These are phyloP conservation scores for Poronia punctata DNA, from an alignment of 495 filamentous ascomycete genomes.

Conservation along the genomic window DNA sequence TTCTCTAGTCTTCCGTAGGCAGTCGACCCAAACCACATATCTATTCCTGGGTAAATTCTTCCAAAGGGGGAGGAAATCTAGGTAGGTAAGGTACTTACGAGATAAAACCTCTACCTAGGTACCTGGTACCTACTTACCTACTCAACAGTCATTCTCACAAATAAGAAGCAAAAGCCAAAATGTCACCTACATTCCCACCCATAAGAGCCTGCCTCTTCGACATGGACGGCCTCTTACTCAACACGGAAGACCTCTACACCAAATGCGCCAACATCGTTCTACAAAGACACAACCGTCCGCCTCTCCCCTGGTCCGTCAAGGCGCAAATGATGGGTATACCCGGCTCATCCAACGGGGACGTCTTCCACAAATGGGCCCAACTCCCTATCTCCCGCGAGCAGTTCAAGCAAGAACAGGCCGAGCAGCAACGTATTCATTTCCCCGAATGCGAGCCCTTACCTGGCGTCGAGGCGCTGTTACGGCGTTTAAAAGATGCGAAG, in stretches of 20 bases:
- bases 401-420: slow-evolving; percentile 45
- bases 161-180: neutral
- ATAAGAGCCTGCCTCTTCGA: slow-evolving; percentile 84
- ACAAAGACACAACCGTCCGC: slow-evolving; percentile 53
- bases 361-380: slow-evolving; percentile 62
- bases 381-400: slow-evolving; percentile 63
- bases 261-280: slow-evolving; percentile 65
- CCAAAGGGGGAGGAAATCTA: too few relatives aligned
- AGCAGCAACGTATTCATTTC: slow-evolving; percentile 58
- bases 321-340: slow-evolving; percentile 79
- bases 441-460: slow-evolving; percentile 60
- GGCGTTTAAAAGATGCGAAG: slow-evolving; percentile 20
- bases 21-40: too few relatives aligned
- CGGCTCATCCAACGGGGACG: slow-evolving; percentile 34
- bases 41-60: too few relatives aligned
- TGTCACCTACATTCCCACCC: slow-evolving; percentile 38
- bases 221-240: slow-evolving; percentile 83
- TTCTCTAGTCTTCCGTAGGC: too few relatives aligned
- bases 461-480: slow-evolving; percentile 62
- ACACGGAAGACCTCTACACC: slow-evolving; percentile 79
- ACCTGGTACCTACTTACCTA: too few relatives aligned
- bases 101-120: too few relatives aligned
- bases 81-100: too few relatives aligned
- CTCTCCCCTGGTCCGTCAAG: slow-evolving; percentile 73
- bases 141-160: too few relatives aligned